phyloP scores from a whole-genome alignment of 2,329 filamentous ascomycete species.

The Pyricularia sp. region DNA sequence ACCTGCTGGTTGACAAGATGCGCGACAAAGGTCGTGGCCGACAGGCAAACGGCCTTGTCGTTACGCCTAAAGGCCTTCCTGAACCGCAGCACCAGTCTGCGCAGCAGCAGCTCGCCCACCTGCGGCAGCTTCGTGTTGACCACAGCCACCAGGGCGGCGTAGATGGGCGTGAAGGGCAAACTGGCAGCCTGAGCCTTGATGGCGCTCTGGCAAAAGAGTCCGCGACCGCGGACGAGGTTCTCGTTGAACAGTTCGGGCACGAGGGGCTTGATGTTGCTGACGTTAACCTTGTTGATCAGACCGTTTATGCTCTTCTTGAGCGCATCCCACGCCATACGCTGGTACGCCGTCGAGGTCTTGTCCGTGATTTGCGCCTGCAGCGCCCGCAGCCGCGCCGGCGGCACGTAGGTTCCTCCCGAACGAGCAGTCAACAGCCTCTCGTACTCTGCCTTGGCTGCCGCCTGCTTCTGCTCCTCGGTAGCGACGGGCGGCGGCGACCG shows the following conservation, averaged over 20 bases:
- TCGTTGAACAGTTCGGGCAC: slow-evolving; percentile 93
- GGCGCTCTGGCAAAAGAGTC: slow-evolving; percentile 88
- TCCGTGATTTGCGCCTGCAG: slow-evolving; percentile 96
- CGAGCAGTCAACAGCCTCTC: slow-evolving; percentile 86
- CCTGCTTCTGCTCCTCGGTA: slow-evolving; percentile 78
- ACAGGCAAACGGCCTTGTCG: slow-evolving; percentile 91
- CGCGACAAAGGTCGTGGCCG: slow-evolving; percentile 87
- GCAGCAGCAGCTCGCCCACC: slow-evolving; percentile 83
- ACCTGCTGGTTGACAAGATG: slow-evolving; percentile 96
- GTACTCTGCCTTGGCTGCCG: slow-evolving; percentile 83
- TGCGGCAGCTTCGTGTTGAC: slow-evolving; percentile 96
- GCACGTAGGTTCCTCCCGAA: slow-evolving; percentile 93
- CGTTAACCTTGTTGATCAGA: slow-evolving; percentile 98
- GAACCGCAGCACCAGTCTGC: slow-evolving; percentile 82
- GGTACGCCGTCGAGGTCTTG: slow-evolving; percentile 92
- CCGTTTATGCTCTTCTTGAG: slow-evolving; percentile 98
- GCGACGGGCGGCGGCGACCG: slow-evolving; percentile 30
- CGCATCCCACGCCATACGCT: slow-evolving; percentile 98
- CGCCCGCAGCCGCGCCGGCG: slow-evolving; percentile 79
- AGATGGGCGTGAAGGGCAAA: slow-evolving; percentile 92
- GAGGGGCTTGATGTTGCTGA: slow-evolving; percentile 95
- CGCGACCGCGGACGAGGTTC: slow-evolving; percentile 84
- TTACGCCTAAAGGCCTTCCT: slow-evolving; percentile 93
- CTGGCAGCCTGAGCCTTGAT: slow-evolving; percentile 98
- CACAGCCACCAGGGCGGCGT: slow-evolving; percentile 90